phyloP scores from a whole-genome alignment of 148 eudicot genomes.

The Selenicereus undatus region DNA sequence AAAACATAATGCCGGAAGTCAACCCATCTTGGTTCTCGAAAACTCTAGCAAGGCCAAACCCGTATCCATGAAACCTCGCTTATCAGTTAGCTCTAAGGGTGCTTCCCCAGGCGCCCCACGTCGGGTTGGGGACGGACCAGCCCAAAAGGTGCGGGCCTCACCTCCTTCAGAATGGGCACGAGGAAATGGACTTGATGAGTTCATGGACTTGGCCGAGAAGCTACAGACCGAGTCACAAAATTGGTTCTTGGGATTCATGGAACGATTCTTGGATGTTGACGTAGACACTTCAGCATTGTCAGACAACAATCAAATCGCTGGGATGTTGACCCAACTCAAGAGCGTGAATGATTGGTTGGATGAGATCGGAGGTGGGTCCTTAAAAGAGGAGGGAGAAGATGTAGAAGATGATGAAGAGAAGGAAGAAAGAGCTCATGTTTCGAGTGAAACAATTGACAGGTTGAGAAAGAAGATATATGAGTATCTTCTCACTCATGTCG shows the following conservation, averaged over 20 bases:
- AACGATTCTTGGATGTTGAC: constrained; percentile 76
- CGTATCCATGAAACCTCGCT: constrained; percentile 41
- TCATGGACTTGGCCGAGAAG: constrained; percentile 67
- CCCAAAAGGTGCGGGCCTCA: constrained; percentile 32
- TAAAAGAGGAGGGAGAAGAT: constrained; percentile 19
- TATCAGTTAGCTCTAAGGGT: constrained; percentile 37
- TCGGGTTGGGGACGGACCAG: constrained; percentile 34
- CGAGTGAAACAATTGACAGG: constrained; percentile 67
- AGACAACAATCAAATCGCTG: constrained; percentile 86
- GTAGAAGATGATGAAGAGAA: neutral
- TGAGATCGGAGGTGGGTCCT: constrained; percentile 39
- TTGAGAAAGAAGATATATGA: constrained; percentile 91
- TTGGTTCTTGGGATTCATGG: constrained; percentile 86
- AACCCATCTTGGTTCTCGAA: constrained; percentile 60
- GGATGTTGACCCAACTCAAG: constrained; percentile 83
- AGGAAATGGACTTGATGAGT: constrained; percentile 72
- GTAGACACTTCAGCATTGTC: constrained; percentile 56
- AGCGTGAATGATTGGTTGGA: constrained; percentile 94
- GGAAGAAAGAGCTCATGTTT: constrained; percentile 23
- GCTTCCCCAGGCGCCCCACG: constrained; percentile 38
- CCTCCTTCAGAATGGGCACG: constrained; percentile 63
- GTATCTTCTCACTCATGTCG: constrained; percentile 87
- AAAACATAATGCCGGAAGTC: constrained; percentile 29
- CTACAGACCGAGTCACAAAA: constrained; percentile 57
- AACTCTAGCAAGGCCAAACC: constrained; percentile 47